Percentiles rank a stretch among this genome's conserved stretches.
phyloP scores from a whole-genome alignment of 345 rosid genomes.

The Erucastrum elatum region DNA sequence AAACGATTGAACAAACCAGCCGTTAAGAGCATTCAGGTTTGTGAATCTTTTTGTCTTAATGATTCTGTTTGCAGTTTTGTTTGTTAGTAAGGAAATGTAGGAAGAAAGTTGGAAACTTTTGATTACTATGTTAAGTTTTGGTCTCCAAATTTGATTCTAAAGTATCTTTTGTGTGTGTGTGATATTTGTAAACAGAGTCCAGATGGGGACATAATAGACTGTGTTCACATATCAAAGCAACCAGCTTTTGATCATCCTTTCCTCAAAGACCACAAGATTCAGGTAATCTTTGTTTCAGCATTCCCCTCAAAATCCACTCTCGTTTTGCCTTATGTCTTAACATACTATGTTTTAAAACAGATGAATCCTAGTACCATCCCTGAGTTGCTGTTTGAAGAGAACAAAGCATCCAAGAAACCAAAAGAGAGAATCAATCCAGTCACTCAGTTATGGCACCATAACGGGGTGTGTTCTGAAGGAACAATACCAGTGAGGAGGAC shows the following conservation, averaged over 20 bases:
- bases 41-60: too few relatives aligned
- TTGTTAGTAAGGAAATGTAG: slow-evolving; percentile 23
- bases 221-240: slow-evolving; percentile 60
- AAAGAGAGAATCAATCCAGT: slow-evolving; percentile 30
- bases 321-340: neutral
- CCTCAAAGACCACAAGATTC: slow-evolving; percentile 75
- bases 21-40: slow-evolving; percentile 67
- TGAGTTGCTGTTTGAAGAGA: slow-evolving; percentile 47
- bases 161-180: too few relatives aligned
- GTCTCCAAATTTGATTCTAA: neutral
- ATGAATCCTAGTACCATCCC: slow-evolving; percentile 58
- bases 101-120: slow-evolving; percentile 24
- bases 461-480: slow-evolving; percentile 60
- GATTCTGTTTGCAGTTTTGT: neutral
- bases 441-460: slow-evolving; percentile 58
- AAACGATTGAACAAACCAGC: slow-evolving; percentile 84
- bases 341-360: slow-evolving; percentile 30
- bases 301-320: neutral
- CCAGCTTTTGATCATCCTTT: slow-evolving; percentile 81
- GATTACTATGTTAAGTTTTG: neutral
- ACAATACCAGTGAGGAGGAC: slow-evolving; percentile 69
- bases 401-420: slow-evolving; percentile 39
- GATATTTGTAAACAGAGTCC: slow-evolving; percentile 42
- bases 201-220: slow-evolving; percentile 78
- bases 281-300: slow-evolving; percentile 40